These are phyloP conservation scores for Aspergillus sparsus DNA, from an alignment of 495 filamentous ascomycete genomes.

Conservation along the genomic window DNA sequence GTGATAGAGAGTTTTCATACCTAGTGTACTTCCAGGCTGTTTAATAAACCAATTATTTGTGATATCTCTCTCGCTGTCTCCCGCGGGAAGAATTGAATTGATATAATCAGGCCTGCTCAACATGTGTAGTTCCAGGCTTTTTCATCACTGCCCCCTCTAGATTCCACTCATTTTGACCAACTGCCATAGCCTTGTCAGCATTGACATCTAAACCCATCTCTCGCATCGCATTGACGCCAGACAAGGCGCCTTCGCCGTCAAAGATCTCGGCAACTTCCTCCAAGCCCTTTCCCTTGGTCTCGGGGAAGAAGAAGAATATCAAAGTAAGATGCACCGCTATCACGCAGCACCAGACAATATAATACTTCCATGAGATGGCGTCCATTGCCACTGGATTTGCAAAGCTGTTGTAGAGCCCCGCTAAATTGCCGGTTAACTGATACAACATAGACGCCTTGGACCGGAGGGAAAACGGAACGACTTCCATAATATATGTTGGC, in stretches of 20 bases:
- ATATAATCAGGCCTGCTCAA: not conserved
- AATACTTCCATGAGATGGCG: slow-evolving; percentile 13
- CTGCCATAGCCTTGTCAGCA: slow-evolving; percentile 12
- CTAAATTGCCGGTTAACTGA: slow-evolving; percentile 9
- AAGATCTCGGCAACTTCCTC: slow-evolving; percentile 21
- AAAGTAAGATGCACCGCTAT: slow-evolving; percentile 9
- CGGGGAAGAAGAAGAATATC: slow-evolving; percentile 13
- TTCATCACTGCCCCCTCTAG: not conserved
- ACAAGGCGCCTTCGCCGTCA: slow-evolving; percentile 7
- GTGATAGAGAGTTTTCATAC: too few species aligned
- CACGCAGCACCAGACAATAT: slow-evolving; percentile 13
- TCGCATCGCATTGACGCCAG: slow-evolving; percentile 13
- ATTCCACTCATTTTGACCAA: not conserved
- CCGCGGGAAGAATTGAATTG: not conserved
- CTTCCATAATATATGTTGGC: slow-evolving; percentile 18
- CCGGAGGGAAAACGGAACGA: slow-evolving; percentile 12
- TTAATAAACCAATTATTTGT: too few species aligned
- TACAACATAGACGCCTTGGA: slow-evolving; percentile 15
- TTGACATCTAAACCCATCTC: slow-evolving; percentile 16
- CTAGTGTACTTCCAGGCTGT: too few species aligned
- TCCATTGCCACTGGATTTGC: slow-evolving; percentile 17
- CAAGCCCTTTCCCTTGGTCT: slow-evolving; percentile 12
- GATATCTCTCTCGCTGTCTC: not conserved
- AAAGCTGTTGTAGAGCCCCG: slow-evolving; percentile 16
- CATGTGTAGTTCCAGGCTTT: not conserved